phyloP scores from a whole-genome alignment of 345 rosid genomes.

The Cardamine occulta region DNA sequence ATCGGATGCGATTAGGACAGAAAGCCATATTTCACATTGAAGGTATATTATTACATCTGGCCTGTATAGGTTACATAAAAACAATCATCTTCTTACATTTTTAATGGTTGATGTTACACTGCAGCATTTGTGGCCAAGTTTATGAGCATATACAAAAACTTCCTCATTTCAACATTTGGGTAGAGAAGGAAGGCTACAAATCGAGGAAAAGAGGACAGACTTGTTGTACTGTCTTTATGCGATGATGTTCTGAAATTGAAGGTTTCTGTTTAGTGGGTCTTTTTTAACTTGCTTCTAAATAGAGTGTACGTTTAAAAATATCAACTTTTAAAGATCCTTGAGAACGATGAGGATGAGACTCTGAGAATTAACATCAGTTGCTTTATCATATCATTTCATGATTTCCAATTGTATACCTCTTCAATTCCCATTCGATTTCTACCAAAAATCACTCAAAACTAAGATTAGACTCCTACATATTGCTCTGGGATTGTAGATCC shows the following conservation, averaged over 20 bases:
- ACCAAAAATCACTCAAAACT: neutral
- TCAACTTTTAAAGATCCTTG: neutral
- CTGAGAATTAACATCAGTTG: neutral
- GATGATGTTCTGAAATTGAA: slow-evolving; percentile 8
- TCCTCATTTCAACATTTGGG: slow-evolving; percentile 83
- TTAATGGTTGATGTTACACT: slow-evolving; percentile 18
- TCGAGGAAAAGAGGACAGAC: slow-evolving; percentile 9
- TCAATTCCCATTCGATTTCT: neutral
- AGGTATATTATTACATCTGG: slow-evolving; percentile 52
- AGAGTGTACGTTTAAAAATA: neutral
- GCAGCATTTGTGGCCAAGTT: slow-evolving; percentile 96
- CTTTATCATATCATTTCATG: neutral
- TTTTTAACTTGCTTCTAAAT: neutral
- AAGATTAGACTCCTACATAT: neutral
- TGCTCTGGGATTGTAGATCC: neutral
- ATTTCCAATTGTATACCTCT: neutral
- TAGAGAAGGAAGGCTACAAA: slow-evolving; percentile 39
- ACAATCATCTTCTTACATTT: neutral
- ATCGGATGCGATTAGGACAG: slow-evolving; percentile 82
- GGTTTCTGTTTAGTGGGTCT: slow-evolving; percentile 14
- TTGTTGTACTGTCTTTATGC: neutral
- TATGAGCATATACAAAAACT: slow-evolving; percentile 89
- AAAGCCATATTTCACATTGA: slow-evolving; percentile 95
- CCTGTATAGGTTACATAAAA: slow-evolving; percentile 4
- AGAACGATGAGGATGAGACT: neutral